Evolutionary conservation across 352 stramenopile species (phyloP), one percentile per base, ranked within the genome.

Genomic region (Phytopythium oedochilum): DNA sequence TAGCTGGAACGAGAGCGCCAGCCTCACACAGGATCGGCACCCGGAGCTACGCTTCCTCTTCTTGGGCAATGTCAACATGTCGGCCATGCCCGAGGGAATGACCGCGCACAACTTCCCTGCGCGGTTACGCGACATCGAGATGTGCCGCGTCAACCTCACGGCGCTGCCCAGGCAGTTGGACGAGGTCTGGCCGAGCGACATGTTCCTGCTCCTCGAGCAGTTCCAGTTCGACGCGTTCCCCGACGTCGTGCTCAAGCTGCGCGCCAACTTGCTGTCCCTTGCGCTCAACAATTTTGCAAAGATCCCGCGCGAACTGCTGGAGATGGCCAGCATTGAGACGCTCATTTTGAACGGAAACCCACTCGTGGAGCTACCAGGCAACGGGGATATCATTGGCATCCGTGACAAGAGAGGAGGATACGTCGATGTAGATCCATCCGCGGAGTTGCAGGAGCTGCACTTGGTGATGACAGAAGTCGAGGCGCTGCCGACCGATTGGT

Each of bases 341-440:
- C 26, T 68, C 2, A 38, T 68, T 8, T 25, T 71, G 7, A 68
- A 71, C 31, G 60, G 52, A 5, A 71, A 71, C 20, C 64, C 59
- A 20, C 26, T 71, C 1, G 15, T 11, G 11, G 31, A 28, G 40
- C 38, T 71, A 14, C 60, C 29, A 7, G 22, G 23, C 22, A 48
- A 15, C 23, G 15, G 4, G 9, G 40, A 28, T 25, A 6, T 23
- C 10, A 8, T 2, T 2, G 8, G 14, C 43, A 32, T 3, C 11
- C 18, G 15, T 25, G 18, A 29, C 7, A 28, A 23, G 5, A 18
- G 18, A 43, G 12, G 36, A n/a, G 11, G 46, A 14, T 15, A 7
- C 12, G 46, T 29, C 9, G 29, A 40, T 17, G 7, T 28, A 6
- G 28, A 31, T 31, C 47, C 47, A 8, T 55, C 49, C 12, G 17